Evolutionary conservation across 345 rosid species (phyloP), one percentile per base, ranked within the genome.

Genomic region (Lenwebbia sp.): DNA sequence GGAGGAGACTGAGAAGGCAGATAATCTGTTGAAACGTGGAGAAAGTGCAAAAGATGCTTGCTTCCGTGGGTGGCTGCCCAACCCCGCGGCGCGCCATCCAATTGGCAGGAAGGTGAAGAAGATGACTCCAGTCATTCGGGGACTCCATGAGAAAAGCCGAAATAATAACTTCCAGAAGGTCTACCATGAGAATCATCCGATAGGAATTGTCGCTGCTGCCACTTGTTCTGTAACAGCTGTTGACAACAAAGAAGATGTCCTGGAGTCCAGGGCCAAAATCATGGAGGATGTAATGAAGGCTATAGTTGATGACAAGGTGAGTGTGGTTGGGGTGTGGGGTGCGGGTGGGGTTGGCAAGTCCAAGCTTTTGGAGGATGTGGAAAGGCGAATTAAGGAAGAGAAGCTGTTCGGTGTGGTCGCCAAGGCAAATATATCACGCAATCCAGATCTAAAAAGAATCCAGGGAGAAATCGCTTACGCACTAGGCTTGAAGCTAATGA

Each of bases 381-480:
- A 47, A 13, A 21, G 5, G 49, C 40, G 40, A 52, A 86, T 78
- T 0, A 44, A 21, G 26, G 54, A 44, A 40, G 76, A 2, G 5
- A 87, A 83, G 10, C 1, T 58, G 15, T 88, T 88, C 21, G 83
- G 84, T 37, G 25, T 3, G 3, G 70, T 86, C 1, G 87, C 44
- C 3, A 21, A 14, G 53, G 86, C 70, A 11, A 3, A 76, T 1
- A 58, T 88, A 30, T 37, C 90, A 10, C 57, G 47, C 40, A 84
- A 55, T 2, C 87, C 85, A 7, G 26, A 88, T 4, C 8, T 85
- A 4, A 84, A 0, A 56, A 19, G 5, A 15, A 86, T 91, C 6
- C 89, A 90, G 30, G 52, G 13, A 3, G 82, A 86, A 57, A 89
- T 89, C 41, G 87, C 86, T 1, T 37, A 88, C 2, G 4, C 5